phyloP scores from a whole-genome alignment of 2,329 filamentous ascomycete species.

The Cladosporium cucumerinum region DNA sequence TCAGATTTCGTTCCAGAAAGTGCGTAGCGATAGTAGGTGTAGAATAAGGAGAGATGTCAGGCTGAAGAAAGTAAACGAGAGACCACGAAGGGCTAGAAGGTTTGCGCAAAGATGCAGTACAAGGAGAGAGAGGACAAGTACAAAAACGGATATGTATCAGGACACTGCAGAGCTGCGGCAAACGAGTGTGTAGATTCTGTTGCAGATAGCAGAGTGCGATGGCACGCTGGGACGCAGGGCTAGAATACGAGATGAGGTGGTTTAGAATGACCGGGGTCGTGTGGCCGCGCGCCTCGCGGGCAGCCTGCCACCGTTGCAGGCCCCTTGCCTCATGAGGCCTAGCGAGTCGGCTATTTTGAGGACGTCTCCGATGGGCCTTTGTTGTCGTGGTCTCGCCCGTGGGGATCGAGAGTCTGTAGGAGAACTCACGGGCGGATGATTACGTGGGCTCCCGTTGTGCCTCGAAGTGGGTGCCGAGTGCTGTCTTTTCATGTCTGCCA shows the following conservation, averaged over 20 bases:
- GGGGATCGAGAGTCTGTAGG: slow-evolving; percentile 4
- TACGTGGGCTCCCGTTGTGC: not conserved
- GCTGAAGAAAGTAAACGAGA: not conserved
- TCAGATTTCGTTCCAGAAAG: slow-evolving; percentile 7
- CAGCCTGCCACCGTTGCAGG: slow-evolving; percentile 5
- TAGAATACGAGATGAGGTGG: slow-evolving; percentile 15
- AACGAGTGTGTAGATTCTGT: slow-evolving; percentile 15
- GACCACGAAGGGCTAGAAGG: not conserved
- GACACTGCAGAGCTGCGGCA: not conserved
- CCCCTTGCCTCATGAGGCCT: slow-evolving; percentile 11
- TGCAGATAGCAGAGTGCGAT: slow-evolving; percentile 10
- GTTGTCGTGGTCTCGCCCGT: slow-evolving; percentile 12
- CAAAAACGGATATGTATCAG: slow-evolving; percentile 6
- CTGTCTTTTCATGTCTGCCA: not conserved
- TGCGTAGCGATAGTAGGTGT: slow-evolving; percentile 9
- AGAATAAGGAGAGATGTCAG: not conserved
- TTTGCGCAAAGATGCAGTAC: not conserved
- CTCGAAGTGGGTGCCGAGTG: not conserved
- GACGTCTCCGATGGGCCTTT: slow-evolving; percentile 3
- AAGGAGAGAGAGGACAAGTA: slow-evolving; percentile 3
- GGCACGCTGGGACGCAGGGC: slow-evolving; percentile 13
- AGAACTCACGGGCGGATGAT: not conserved
- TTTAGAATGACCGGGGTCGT: slow-evolving; percentile 13
- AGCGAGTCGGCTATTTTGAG: slow-evolving; percentile 10
- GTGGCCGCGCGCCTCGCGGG: slow-evolving; percentile 10